Evolutionary conservation across 306 rosid genomes (phyloP).

Genomic region (Argentina anserina): DNA sequence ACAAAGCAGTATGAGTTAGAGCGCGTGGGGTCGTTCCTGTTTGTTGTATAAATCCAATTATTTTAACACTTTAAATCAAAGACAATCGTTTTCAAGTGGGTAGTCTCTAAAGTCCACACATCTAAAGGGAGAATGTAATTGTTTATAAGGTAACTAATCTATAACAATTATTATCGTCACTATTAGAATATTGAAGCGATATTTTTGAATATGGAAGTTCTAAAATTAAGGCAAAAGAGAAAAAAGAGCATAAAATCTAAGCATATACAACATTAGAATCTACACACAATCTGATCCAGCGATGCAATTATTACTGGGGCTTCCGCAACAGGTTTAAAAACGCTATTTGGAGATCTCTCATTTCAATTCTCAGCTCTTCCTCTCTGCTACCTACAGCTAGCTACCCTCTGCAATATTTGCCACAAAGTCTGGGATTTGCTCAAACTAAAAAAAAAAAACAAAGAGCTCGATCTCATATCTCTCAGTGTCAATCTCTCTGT

Average conservation of each 20-base stretch:
- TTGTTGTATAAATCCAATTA: slow-evolving; percentile 25
- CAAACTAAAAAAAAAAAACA: not conserved
- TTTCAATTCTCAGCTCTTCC: slow-evolving; percentile 21
- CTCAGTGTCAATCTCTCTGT: not conserved
- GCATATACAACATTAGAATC: slow-evolving; percentile 65
- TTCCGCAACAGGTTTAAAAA: slow-evolving; percentile 48
- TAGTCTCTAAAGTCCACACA: slow-evolving; percentile 48
- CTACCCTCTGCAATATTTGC: not conserved
- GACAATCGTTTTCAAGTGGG: slow-evolving; percentile 81
- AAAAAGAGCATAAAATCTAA: slow-evolving; percentile 73
- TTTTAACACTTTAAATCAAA: slow-evolving; percentile 37
- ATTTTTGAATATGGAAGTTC: slow-evolving; percentile 32
- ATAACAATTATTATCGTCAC: slow-evolving; percentile 24
- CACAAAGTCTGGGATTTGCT: slow-evolving; percentile 46
- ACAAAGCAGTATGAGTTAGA: not conserved
- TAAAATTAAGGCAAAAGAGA: slow-evolving; percentile 32
- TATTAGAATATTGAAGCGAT: slow-evolving; percentile 3
- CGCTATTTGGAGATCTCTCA: slow-evolving; percentile 53
- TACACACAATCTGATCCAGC: slow-evolving; percentile 97
- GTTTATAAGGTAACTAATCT: slow-evolving; percentile 8
- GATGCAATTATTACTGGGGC: slow-evolving; percentile 74
- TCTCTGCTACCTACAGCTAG: not conserved
- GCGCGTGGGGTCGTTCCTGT: slow-evolving; percentile 19
- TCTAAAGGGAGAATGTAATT: slow-evolving; percentile 15
- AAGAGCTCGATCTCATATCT: not conserved